Base-by-base conservation (phyloP, 176 grass and related monocot genomes). In the Musa itinerans region DNA sequence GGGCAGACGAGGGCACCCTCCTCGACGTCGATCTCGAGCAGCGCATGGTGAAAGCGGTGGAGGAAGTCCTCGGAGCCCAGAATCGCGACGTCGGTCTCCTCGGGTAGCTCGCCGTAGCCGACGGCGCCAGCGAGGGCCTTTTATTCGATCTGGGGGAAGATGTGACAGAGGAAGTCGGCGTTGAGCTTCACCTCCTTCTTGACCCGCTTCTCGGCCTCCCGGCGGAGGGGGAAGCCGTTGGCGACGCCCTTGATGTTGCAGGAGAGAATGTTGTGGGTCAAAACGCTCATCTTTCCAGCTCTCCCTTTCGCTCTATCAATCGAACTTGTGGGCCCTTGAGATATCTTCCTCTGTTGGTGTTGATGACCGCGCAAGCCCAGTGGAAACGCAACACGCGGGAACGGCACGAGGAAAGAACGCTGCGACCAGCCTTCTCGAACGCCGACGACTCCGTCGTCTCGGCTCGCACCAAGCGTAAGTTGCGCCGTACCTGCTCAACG, bases 101-200 rank as follows among this genome's bases (percentile, higher is more conserved):
- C 29, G 29, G 29, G 29, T 29, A 29, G 29, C 29, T 29, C 29
- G 29, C 29, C 2, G 3, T 29, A 29, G 29, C 29, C 2, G 29
- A 29, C 2, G 29, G 29, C 90, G 54, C 62, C 84, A 43, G 83
- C 80, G 50, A 98, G 88, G 72, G 95, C 88, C 57, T 75, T 58
- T 88, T 88, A 98, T 80, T 98, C 90, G 86, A 98, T 80, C 90
- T 93, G 93, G 26, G 82, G 78, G 72, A 98, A 92, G 68, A 98
- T 69, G 58, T 84, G 86, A 72, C 90, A 86, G 82, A 98, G 89
- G 90, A 98, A 98, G 59, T 93, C 95, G 75, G 82, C 78, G 95
- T 87, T 93, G 80, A 91, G 86, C 6, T 98, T 90, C 78, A 89
- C 90, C 84, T 93, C 95, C 88, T 93, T 98, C 78, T 83, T 43